These are phyloP conservation scores for Turritis glabra DNA, from an alignment of 345 rosid species.

Conservation along the genomic window DNA sequence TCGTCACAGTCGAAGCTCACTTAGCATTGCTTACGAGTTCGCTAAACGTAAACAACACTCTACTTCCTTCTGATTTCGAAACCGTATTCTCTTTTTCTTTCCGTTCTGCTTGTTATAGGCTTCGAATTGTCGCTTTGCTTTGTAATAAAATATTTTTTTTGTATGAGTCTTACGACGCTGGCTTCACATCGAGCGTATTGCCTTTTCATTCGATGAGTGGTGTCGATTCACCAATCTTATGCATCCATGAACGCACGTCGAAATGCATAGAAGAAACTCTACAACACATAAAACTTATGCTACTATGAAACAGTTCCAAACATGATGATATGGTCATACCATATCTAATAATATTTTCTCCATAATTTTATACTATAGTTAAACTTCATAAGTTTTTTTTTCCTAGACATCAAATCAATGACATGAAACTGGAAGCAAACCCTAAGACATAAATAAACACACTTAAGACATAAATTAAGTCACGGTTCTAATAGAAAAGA, in stretches of 20 bases:
- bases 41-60: slow-evolving; percentile 53
- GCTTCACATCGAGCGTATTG: neutral
- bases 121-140: neutral
- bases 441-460: neutral
- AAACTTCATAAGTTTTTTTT: neutral
- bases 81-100: neutral
- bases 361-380: neutral
- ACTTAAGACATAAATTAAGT: neutral
- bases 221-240: neutral
- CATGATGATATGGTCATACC: neutral
- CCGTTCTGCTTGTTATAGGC: neutral
- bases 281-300: neutral
- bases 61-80: neutral
- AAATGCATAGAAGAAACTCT: neutral
- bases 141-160: no score
- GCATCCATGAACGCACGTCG: neutral
- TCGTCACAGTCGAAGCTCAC: slow-evolving; percentile 75
- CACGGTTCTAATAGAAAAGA: neutral
- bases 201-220: neutral
- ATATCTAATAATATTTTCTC: neutral
- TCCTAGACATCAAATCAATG: slow-evolving; percentile 9
- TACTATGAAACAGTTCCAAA: neutral
- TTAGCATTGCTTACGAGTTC: slow-evolving; percentile 65
- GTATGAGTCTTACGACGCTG: no score
- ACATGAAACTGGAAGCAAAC: neutral